Evolutionary conservation across 2,329 filamentous ascomycete genomes (phyloP).

Genomic region (Alternaria dauci): DNA sequence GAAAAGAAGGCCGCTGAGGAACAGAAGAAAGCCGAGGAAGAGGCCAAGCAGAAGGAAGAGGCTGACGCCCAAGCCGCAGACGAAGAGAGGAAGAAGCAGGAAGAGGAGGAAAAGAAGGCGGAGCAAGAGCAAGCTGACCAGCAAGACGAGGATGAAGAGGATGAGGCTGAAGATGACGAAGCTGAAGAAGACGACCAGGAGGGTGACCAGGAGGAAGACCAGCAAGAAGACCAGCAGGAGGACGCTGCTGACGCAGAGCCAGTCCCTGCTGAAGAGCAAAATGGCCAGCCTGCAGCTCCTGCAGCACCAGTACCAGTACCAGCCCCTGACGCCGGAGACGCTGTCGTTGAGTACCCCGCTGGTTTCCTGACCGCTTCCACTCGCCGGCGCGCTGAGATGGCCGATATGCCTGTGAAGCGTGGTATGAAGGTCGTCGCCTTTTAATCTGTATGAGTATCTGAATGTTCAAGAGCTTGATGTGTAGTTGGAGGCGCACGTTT

Average conservation of each 20-base stretch:
- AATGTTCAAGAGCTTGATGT: not conserved
- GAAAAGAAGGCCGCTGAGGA: not conserved
- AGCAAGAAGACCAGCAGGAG: constrained; percentile 1
- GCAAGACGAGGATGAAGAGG: not conserved
- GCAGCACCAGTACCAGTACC: not conserved
- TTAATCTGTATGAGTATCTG: not conserved
- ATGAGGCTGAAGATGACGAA: not conserved
- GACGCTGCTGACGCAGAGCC: constrained; percentile 1
- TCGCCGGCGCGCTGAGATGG: constrained; percentile 1
- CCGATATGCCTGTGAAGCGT: constrained; percentile 6
- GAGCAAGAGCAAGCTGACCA: constrained; percentile 5
- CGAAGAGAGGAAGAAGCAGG: not conserved
- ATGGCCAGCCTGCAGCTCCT: constrained; percentile 1
- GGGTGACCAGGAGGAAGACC: constrained; percentile 2
- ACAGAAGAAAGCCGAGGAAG: not conserved
- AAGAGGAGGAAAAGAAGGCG: not conserved
- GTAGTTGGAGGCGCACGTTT: not conserved
- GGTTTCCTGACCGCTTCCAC: constrained; percentile 16
- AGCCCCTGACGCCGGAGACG: constrained; percentile 1
- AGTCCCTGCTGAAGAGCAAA: constrained; percentile 2
- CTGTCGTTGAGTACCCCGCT: constrained; percentile 13
- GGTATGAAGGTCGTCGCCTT: constrained; percentile 13
- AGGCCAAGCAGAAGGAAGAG: constrained; percentile 1
- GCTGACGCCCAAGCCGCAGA: not conserved
- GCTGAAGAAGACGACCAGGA: not conserved